Base-by-base conservation (phyloP, 345 rosid genomes). In the Acer campestre region DNA sequence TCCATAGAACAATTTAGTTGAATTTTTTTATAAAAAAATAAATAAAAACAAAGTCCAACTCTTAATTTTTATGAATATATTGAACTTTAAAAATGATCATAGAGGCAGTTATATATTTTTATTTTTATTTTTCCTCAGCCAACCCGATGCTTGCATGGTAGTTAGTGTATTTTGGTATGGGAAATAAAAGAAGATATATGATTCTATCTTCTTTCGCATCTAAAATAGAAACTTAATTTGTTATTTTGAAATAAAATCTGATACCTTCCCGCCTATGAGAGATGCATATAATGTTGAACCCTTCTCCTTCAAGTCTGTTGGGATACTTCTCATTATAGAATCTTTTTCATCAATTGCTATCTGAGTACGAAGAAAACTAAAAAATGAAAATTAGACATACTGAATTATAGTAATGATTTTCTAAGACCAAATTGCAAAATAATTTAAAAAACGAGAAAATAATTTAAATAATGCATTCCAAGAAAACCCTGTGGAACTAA, bases 201-300 rank as follows among this genome's bases (percentile, higher is more conserved):
- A 56, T 59, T 59, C 58, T 18, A 40, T 22, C 75, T 27, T 62
- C 75, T 81, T 44, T 63, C 71, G 40, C 66, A 81, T 53, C 31
- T 27, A 59, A 71, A 25, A 35, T 31, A 42, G 20, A 7, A 69
- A 67, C 55, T 22, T 40, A 49, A 64, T 67, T 44, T 71, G 17
- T 76, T 79, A 42, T 59, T 72, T 38, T 44, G 8, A 27, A 75
- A 70, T 27, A 65, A 66, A 68, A 70, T 70, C 35, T 40, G 81
- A 17, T 89, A 91, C 97, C 96, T 92, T 90, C 77, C 92, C 94
- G 12, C 93, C 93, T 77, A 90, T 80, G 31, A 95, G 93, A 83
- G 97, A 82, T 81, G 88, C 75, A 84, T 89, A 87, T 38, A 93
- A 67, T 17, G 81, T 70, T 40, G 94, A 92, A 35, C 97, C 98